Evolutionary conservation across 495 filamentous ascomycete genomes (phyloP).

Genomic region (Friedmanniomyces endolithicus): DNA sequence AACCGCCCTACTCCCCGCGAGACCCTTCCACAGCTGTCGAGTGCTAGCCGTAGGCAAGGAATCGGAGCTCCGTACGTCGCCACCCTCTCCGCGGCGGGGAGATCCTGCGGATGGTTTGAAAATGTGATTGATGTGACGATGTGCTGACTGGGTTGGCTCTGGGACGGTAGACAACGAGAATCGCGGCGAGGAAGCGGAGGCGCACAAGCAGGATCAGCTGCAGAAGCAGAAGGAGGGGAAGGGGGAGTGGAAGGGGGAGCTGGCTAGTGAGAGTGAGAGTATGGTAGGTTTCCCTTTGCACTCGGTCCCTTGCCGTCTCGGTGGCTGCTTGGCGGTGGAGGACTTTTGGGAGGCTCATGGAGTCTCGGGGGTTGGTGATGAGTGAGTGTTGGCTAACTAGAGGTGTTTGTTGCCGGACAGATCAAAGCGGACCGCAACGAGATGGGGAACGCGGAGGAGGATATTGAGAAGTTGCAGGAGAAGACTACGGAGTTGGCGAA

Average conservation of each 20-base stretch:
- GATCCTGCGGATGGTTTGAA: too few species aligned
- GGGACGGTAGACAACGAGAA: conserved; percentile 28
- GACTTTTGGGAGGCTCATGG: not conserved
- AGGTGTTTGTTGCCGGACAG: conserved; percentile 25
- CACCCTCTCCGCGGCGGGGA: too few species aligned
- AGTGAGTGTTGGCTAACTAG: not conserved
- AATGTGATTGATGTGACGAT: too few species aligned
- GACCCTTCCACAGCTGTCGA: conserved; percentile 15
- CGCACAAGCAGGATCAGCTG: conserved; percentile 60
- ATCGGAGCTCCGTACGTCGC: conserved; percentile 22
- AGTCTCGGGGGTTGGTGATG: too few species aligned
- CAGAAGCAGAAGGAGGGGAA: conserved; percentile 60
- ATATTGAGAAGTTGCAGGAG: conserved; percentile 42
- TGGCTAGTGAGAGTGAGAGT: conserved; percentile 71
- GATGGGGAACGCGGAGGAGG: conserved; percentile 30
- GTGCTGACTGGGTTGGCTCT: too few species aligned
- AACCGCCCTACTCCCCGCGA: conserved; percentile 2
- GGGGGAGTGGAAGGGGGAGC: conserved; percentile 66
- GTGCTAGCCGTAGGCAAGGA: conserved; percentile 24
- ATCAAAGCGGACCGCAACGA: conserved; percentile 55
- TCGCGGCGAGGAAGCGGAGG: conserved; percentile 41
- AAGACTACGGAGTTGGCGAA: conserved; percentile 34
- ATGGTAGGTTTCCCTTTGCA: conserved; percentile 39
- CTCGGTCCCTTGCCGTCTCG: not conserved
- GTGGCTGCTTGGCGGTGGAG: too few species aligned